Percentiles rank a stretch among this genome's conserved stretches.
Evolutionary conservation across 192 early-diverging fungal genomes (phyloP).

Genomic region (Geosiphon pyriformis): DNA sequence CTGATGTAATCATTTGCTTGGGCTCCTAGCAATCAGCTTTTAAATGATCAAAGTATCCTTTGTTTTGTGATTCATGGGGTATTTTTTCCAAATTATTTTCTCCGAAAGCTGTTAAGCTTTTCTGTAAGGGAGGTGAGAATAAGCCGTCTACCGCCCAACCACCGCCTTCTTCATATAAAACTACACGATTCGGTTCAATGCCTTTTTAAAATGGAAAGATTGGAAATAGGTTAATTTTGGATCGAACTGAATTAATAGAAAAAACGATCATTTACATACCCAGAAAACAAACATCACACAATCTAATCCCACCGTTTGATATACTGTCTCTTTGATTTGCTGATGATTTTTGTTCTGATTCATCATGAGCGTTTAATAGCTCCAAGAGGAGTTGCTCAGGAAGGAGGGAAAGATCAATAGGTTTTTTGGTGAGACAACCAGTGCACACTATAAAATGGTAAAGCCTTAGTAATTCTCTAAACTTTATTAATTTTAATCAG

Average conservation of each 20-base stretch:
- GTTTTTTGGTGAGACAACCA: constrained; percentile 41
- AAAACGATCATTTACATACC: background rate
- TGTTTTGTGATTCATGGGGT: no score
- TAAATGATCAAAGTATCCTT: no score
- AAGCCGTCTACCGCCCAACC: constrained; percentile 4
- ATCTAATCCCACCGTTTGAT: background rate
- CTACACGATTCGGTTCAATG: constrained; percentile 16
- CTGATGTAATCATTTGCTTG: no score
- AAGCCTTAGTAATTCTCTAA: constrained; percentile 9
- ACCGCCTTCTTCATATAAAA: constrained; percentile 7
- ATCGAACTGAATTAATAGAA: background rate
- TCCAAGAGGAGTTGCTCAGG: constrained; percentile 2
- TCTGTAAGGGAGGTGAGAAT: constrained; percentile 13
- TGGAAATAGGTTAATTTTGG: no score
- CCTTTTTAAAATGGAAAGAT: no score
- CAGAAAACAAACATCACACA: constrained; percentile 24
- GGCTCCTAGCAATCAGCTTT: no score
- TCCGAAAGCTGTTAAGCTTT: no score
- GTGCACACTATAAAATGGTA: constrained; percentile 39
- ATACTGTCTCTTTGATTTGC: background rate
- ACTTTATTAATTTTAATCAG: background rate
- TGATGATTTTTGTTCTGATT: background rate
- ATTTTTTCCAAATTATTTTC: no score
- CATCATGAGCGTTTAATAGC: background rate
- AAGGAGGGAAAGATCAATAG: constrained; percentile 27